These are phyloP conservation scores for Zoysia pacifica DNA, from an alignment of 176 grass and related monocot genomes.

Conservation along the genomic window DNA sequence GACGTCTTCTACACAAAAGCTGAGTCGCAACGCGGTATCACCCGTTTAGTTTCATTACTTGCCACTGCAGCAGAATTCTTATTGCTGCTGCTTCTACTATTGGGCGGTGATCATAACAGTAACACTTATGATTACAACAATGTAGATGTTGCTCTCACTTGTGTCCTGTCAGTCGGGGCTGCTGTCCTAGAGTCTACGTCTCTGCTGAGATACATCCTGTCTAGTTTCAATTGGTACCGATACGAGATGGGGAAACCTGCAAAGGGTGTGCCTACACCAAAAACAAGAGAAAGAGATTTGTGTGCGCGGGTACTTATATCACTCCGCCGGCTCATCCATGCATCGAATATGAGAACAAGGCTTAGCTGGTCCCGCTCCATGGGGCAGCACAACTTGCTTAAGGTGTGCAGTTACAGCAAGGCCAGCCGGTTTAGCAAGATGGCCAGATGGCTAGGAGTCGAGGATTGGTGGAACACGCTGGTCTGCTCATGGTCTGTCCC, in stretches of 20 bases:
- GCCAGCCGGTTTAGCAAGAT: neutral
- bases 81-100: constrained; percentile 3
- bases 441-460: neutral
- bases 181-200: constrained; percentile 25
- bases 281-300: no score
- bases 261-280: neutral
- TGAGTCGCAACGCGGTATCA: neutral
- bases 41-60: neutral
- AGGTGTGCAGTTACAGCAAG: neutral
- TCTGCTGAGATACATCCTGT: neutral
- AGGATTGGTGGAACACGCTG: constrained; percentile 2
- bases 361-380: constrained; percentile 39
- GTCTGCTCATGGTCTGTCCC: neutral
- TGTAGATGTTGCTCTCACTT: constrained; percentile 29
- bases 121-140: neutral
- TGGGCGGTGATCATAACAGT: neutral
- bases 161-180: constrained; percentile 22
- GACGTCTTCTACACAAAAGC: constrained; percentile 23
- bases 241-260: neutral
- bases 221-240: constrained; percentile 21
- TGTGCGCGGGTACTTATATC: no score
- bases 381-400: constrained; percentile 25
- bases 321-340: neutral
- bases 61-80: neutral
- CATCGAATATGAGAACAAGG: neutral